Conservation (phyloP, 2,329 filamentous ascomycete genomes). For the Aspergillus spinulosporus region DNA sequence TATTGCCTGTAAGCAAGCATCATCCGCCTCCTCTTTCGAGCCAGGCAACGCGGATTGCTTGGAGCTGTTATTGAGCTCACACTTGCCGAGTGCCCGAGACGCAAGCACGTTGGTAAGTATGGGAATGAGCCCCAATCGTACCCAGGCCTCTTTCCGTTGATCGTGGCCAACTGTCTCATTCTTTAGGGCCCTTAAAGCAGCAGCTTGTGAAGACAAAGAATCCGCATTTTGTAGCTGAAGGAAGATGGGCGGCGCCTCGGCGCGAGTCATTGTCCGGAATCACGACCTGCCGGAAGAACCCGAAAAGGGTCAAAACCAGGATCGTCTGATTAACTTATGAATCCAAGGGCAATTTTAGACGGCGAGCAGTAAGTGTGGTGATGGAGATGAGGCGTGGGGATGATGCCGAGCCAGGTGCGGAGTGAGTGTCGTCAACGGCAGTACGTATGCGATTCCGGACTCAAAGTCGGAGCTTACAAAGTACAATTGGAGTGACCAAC, state of each 20-base stretch:
- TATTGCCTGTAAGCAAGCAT: slow-evolving; percentile 72
- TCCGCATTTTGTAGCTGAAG: slow-evolving; percentile 58
- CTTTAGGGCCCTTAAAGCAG: slow-evolving; percentile 72
- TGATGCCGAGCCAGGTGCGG: slow-evolving; percentile 5
- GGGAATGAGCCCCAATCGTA: slow-evolving; percentile 65
- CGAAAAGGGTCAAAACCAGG: not conserved
- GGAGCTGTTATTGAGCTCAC: slow-evolving; percentile 32
- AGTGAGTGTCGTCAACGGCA: not conserved
- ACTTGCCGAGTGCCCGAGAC: slow-evolving; percentile 46
- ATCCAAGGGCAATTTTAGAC: not conserved
- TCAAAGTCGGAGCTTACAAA: not conserved
- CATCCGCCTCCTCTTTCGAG: slow-evolving; percentile 62
- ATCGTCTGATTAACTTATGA: not conserved
- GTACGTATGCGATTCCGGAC: not conserved
- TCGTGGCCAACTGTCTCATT: slow-evolving; percentile 87
- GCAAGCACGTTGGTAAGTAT: slow-evolving; percentile 52
- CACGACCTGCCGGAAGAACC: slow-evolving; percentile 32
- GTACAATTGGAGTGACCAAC: not conserved
- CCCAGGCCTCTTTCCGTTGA: slow-evolving; percentile 78
- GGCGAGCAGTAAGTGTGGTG: not conserved
- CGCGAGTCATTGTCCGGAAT: slow-evolving; percentile 54
- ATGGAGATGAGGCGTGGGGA: not conserved
- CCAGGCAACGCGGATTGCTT: slow-evolving; percentile 29
- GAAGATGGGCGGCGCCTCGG: slow-evolving; percentile 56
- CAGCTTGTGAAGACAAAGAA: slow-evolving; percentile 44